Percentiles rank a stretch among this genome's conserved stretches.
phyloP scores from a whole-genome alignment of 768 basidiomycete genomes.

The Serendipita sp. region DNA sequence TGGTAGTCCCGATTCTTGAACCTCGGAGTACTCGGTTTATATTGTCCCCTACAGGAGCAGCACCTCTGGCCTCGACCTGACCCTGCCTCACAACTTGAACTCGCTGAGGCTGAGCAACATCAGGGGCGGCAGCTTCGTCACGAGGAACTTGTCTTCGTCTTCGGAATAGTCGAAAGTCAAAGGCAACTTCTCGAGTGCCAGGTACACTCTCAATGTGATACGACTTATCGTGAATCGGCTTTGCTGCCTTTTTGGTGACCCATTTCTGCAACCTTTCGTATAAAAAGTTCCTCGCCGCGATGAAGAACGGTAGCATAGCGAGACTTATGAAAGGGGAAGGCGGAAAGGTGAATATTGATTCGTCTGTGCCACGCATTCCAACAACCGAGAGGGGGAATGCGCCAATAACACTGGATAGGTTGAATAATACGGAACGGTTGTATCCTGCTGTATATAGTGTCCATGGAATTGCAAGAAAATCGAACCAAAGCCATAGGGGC shows the following conservation, averaged over 20 bases:
- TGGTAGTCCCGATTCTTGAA: neutral
- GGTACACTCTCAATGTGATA: neutral
- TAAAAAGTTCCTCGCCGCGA: neutral
- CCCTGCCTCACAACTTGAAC: neutral
- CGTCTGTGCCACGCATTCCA: neutral
- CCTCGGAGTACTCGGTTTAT: neutral
- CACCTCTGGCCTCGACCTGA: neutral
- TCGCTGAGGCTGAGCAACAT: neutral
- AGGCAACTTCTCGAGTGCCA: neutral
- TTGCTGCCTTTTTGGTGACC: neutral
- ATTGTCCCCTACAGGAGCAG: slow-evolving; percentile 1
- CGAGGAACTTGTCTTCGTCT: neutral
- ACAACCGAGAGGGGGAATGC: neutral
- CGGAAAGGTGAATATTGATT: neutral
- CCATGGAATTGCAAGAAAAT: neutral
- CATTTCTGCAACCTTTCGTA: neutral
- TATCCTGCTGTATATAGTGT: neutral
- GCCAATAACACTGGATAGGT: neutral
- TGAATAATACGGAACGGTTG: neutral
- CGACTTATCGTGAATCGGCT: neutral
- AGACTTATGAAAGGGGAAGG: neutral
- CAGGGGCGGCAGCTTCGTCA: neutral
- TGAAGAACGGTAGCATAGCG: neutral
- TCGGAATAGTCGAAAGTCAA: neutral
- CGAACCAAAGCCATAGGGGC: neutral